Evolutionary conservation across 257 asterid species (phyloP).

Genomic region (Catharanthus roseus): DNA sequence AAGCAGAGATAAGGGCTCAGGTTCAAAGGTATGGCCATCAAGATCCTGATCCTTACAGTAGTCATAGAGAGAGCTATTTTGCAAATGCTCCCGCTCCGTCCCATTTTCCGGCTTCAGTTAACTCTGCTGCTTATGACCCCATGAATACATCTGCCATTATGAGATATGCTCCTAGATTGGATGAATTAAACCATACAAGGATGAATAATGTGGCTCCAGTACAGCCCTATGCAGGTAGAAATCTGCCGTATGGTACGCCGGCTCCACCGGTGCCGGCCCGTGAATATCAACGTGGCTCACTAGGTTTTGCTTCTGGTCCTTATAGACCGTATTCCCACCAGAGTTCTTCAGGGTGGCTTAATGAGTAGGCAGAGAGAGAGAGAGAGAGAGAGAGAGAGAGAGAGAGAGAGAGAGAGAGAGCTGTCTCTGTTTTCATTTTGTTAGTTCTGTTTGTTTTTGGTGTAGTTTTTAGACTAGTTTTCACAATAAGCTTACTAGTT

Average conservation of each 20-base stretch:
- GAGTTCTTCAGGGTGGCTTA: slow-evolving; percentile 63
- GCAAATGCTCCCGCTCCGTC: slow-evolving; percentile 14
- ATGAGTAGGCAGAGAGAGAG: slow-evolving; percentile 43
- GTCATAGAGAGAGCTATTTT: slow-evolving; percentile 13
- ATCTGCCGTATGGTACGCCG: slow-evolving; percentile 18
- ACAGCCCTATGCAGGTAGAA: slow-evolving; percentile 16
- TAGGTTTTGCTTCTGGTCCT: slow-evolving; percentile 53
- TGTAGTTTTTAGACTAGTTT: background rate
- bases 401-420: too few species aligned
- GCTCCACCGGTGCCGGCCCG: slow-evolving; percentile 9
- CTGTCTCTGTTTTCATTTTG: background rate
- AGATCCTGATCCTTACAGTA: slow-evolving; percentile 19
- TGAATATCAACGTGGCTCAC: slow-evolving; percentile 18
- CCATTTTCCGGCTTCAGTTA: slow-evolving; percentile 21
- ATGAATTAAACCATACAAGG: slow-evolving; percentile 31
- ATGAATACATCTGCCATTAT: slow-evolving; percentile 36
- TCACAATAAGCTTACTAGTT: too few species aligned
- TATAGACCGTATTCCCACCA: slow-evolving; percentile 33
- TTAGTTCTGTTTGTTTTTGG: background rate
- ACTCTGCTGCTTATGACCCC: slow-evolving; percentile 19
- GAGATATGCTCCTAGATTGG: slow-evolving; percentile 52
- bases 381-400: too few species aligned
- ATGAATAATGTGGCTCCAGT: slow-evolving; percentile 21
- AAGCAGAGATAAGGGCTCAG: slow-evolving; percentile 20
- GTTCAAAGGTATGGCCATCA: slow-evolving; percentile 18